Percentiles rank a stretch among this genome's conserved stretches.
These are phyloP conservation scores for Venturia nashicola DNA, from an alignment of 2,329 filamentous ascomycete genomes.

Conservation along the genomic window DNA sequence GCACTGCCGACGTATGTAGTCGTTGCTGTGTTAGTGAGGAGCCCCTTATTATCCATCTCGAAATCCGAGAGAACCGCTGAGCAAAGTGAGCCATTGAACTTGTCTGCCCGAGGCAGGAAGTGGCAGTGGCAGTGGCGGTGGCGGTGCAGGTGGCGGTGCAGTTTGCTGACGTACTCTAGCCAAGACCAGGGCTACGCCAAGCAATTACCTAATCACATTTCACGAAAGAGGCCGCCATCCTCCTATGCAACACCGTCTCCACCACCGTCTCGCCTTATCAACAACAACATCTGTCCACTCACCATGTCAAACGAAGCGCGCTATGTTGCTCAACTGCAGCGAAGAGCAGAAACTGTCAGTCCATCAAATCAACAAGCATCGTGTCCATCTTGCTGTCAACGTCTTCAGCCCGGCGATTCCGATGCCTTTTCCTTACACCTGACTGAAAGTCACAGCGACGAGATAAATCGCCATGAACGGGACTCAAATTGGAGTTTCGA, in stretches of 20 bases:
- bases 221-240: background rate
- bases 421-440: background rate
- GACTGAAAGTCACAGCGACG: background rate
- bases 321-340: background rate
- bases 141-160: too few relatives aligned
- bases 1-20: too few relatives aligned
- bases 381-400: background rate
- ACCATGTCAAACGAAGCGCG: background rate
- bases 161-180: background rate
- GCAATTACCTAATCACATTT: too few relatives aligned
- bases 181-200: too few relatives aligned
- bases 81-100: too few relatives aligned
- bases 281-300: background rate
- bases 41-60: too few relatives aligned
- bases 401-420: background rate
- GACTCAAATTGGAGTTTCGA: background rate
- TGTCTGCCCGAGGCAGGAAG: too few relatives aligned
- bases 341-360: background rate
- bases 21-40: too few relatives aligned
- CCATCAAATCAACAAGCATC: background rate
- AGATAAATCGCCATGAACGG: background rate
- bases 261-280: too few relatives aligned
- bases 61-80: too few relatives aligned
- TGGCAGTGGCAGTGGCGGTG: too few relatives aligned
- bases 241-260: too few relatives aligned